Conservation (phyloP, 2,329 filamentous ascomycete genomes). For the Gliomastix tumulicola region DNA sequence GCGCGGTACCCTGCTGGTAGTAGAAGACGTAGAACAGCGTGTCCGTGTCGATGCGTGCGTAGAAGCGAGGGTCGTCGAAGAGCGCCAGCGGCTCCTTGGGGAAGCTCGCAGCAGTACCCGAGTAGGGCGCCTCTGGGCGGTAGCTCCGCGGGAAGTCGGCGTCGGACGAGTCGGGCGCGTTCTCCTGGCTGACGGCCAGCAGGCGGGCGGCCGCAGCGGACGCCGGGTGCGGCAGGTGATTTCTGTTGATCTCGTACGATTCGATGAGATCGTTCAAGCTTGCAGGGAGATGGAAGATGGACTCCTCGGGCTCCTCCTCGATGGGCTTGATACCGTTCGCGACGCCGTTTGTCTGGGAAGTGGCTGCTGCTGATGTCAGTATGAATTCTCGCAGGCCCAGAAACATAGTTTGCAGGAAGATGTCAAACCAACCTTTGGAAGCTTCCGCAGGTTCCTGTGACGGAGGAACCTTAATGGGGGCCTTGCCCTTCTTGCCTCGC, state of each 20-base stretch:
- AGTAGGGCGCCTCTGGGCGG: constrained; percentile 71
- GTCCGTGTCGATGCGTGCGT: constrained; percentile 85
- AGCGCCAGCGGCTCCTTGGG: constrained; percentile 88
- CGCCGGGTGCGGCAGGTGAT: constrained; percentile 52
- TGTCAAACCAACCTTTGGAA: constrained; percentile 31
- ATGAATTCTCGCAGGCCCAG: too few species aligned
- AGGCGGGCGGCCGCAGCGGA: constrained; percentile 65
- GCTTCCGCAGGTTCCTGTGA: constrained; percentile 33
- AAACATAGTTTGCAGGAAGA: constrained; percentile 1
- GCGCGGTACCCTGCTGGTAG: constrained; percentile 93
- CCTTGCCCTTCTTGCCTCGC: constrained; percentile 31
- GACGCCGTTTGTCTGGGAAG: constrained; percentile 40
- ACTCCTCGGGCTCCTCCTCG: constrained; percentile 51
- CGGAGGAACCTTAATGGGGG: constrained; percentile 34
- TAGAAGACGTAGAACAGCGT: constrained; percentile 99
- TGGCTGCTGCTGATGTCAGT: constrained; percentile 14
- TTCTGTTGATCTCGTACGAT: constrained; percentile 79
- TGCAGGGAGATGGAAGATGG: constrained; percentile 85
- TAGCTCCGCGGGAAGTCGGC: constrained; percentile 79
- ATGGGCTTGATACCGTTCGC: constrained; percentile 43
- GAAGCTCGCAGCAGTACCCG: constrained; percentile 70
- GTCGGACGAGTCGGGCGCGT: constrained; percentile 69
- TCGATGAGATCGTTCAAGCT: constrained; percentile 86
- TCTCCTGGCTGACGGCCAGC: constrained; percentile 67
- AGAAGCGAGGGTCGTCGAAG: constrained; percentile 85